These are phyloP conservation scores for Calonectria pauciramosa DNA, from an alignment of 2,329 filamentous ascomycete species.

Conservation along the genomic window DNA sequence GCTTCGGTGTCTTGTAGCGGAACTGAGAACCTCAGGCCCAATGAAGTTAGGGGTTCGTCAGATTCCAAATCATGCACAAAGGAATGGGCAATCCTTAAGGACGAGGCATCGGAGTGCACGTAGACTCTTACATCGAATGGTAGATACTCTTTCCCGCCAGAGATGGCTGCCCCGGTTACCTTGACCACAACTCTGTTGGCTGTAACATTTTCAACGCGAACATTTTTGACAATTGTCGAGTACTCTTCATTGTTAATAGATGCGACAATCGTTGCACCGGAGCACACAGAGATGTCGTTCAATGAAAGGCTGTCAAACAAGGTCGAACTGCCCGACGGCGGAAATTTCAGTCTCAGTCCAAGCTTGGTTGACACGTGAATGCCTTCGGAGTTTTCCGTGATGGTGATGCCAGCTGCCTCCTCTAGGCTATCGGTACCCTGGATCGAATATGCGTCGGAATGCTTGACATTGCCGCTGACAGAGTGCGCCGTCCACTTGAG, in stretches of 20 bases:
- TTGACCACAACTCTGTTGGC: conserved; percentile 30
- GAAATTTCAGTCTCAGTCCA: conserved; percentile 25
- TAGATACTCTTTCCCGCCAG: conserved; percentile 22
- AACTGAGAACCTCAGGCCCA: conserved; percentile 68
- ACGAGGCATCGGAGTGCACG: conserved; percentile 67
- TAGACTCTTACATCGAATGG: conserved; percentile 57
- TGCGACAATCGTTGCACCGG: conserved; percentile 30
- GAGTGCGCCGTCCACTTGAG: conserved; percentile 74
- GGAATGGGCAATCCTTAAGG: conserved; percentile 67
- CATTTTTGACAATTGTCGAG: conserved; percentile 15
- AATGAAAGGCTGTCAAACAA: conserved; percentile 26
- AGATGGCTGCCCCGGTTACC: conserved; percentile 18
- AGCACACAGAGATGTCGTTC: not conserved
- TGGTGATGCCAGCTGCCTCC: not conserved
- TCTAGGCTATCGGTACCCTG: conserved; percentile 22
- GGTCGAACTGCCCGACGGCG: not conserved
- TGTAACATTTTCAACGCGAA: conserved; percentile 28
- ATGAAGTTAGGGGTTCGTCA: conserved; percentile 63
- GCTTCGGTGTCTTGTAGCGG: conserved; percentile 64
- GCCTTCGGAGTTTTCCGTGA: not conserved
- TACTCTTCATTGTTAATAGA: conserved; percentile 32
- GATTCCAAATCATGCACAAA: conserved; percentile 66
- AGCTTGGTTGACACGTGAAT: conserved; percentile 11
- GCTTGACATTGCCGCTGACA: conserved; percentile 56
- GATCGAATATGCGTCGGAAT: conserved; percentile 58